Conservation (phyloP, 306 rosid species). For the Prunus mongolica region DNA sequence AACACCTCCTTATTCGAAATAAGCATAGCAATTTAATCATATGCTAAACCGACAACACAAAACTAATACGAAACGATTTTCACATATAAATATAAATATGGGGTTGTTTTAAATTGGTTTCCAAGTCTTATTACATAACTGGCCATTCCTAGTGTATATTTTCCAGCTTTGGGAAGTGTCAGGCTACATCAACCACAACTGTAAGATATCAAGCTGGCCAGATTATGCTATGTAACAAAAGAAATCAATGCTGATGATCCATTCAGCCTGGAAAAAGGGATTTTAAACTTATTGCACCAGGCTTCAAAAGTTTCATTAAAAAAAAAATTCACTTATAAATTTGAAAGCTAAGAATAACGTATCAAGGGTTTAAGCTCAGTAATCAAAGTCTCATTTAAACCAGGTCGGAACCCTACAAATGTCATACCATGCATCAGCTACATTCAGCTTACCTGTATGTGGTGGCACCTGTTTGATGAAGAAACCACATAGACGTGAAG, state of each 20-base stretch:
- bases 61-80: not conserved
- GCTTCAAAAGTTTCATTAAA: not conserved
- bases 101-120: not conserved
- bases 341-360: not conserved
- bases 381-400: not conserved
- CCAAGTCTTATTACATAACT: not conserved
- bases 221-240: not conserved
- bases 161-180: too few relatives aligned
- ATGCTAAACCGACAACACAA: not conserved
- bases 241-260: too few relatives aligned
- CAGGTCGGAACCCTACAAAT: not conserved
- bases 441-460: constrained; percentile 72
- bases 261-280: not conserved
- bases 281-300: not conserved
- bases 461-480: constrained; percentile 97
- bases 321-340: not conserved
- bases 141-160: not conserved
- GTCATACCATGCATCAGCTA: not conserved
- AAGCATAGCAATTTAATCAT: not conserved
- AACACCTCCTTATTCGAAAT: not conserved
- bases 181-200: not conserved
- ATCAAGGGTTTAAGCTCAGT: not conserved
- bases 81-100: not conserved
- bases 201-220: not conserved
- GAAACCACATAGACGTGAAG: constrained; percentile 99